A percentile compares a stretch with the other conserved stretches of the same genome.
Conservation (phyloP, 176 grass and related monocot species). For the Zoysia pacifica region DNA sequence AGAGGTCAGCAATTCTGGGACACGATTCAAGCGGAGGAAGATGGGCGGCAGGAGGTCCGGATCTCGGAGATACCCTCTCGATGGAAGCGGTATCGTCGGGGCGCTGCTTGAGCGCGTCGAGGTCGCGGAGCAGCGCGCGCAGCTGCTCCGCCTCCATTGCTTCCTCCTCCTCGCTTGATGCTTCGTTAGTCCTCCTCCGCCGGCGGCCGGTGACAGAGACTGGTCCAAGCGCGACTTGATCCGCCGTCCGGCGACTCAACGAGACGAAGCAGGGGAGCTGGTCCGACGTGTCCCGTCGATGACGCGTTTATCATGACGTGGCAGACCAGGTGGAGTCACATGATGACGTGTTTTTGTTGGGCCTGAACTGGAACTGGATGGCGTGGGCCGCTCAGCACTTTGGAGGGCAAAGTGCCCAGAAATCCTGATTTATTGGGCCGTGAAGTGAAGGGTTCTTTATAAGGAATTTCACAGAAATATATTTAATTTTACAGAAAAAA, state of each 20-base stretch:
- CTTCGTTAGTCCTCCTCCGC: not conserved
- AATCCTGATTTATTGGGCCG: too few relatives aligned
- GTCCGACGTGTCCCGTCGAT: conserved; percentile 6
- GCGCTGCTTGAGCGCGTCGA: conserved; percentile 64
- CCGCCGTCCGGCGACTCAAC: not conserved
- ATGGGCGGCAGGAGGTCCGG: not conserved
- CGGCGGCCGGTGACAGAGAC: not conserved
- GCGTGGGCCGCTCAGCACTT: not conserved
- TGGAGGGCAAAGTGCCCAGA: too few relatives aligned
- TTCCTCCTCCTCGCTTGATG: not conserved
- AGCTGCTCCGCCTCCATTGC: conserved; percentile 76
- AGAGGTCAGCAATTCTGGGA: not conserved
- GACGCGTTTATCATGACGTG: not conserved
- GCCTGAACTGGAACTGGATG: not conserved
- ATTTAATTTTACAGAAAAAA: too few relatives aligned
- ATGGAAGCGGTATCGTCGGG: conserved; percentile 48
- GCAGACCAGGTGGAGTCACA: not conserved
- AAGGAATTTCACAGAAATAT: too few relatives aligned
- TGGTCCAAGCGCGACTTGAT: not conserved
- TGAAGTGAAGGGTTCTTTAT: too few relatives aligned
- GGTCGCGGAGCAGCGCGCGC: conserved; percentile 55
- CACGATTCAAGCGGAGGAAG: not conserved
- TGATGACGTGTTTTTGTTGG: not conserved
- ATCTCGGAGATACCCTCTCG: conserved; percentile 51
- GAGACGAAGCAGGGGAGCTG: not conserved